These are phyloP conservation scores for Trichosporon sp. DNA, from an alignment of 1,284 basidiomycete species.

Conservation along the genomic window DNA sequence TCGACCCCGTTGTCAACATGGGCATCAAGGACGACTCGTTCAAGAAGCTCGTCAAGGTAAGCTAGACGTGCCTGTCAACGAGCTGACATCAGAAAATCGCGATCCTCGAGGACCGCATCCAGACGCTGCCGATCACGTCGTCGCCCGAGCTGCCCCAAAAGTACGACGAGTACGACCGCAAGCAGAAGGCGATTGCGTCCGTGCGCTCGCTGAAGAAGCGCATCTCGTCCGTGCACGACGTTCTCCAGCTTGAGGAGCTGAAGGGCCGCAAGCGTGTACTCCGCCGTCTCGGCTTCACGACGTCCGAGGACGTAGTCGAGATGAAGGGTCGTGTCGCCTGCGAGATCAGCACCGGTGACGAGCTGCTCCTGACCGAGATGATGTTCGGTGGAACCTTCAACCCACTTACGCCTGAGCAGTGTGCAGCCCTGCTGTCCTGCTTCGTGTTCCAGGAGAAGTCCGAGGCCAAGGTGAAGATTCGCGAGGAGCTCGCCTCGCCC, in stretches of 20 bases:
- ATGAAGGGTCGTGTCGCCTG: slow-evolving; percentile 98
- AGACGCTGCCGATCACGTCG: slow-evolving; percentile 71
- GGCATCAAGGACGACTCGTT: slow-evolving; percentile 94
- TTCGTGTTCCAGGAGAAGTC: slow-evolving; percentile 99
- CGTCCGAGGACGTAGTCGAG: slow-evolving; percentile 87
- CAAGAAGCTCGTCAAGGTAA: slow-evolving; percentile 70
- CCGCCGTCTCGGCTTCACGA: slow-evolving; percentile 87
- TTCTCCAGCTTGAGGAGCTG: slow-evolving; percentile 95
- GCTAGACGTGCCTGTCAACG: slow-evolving; percentile 21
- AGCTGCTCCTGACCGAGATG: slow-evolving; percentile 92
- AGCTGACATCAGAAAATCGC: slow-evolving; percentile 69
- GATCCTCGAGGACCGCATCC: slow-evolving; percentile 79
- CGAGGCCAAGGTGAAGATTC: slow-evolving; percentile 80
- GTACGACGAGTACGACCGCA: slow-evolving; percentile 77
- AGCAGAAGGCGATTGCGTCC: slow-evolving; percentile 70
- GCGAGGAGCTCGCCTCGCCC: slow-evolving; percentile 89
- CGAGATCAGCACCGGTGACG: slow-evolving; percentile 97
- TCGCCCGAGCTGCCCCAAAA: slow-evolving; percentile 74
- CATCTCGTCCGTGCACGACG: slow-evolving; percentile 85
- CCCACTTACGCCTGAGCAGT: slow-evolving; percentile 82
- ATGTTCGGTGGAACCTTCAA: slow-evolving; percentile 98
- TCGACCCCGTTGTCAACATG: slow-evolving; percentile 96
- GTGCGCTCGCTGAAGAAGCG: slow-evolving; percentile 78
- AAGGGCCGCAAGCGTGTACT: slow-evolving; percentile 94
- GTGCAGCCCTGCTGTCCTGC: slow-evolving; percentile 87